A percentile compares a stretch with the other conserved stretches of the same genome.
These are phyloP conservation scores for Moricandia arvensis DNA, from an alignment of 345 rosid genomes.

Conservation along the genomic window DNA sequence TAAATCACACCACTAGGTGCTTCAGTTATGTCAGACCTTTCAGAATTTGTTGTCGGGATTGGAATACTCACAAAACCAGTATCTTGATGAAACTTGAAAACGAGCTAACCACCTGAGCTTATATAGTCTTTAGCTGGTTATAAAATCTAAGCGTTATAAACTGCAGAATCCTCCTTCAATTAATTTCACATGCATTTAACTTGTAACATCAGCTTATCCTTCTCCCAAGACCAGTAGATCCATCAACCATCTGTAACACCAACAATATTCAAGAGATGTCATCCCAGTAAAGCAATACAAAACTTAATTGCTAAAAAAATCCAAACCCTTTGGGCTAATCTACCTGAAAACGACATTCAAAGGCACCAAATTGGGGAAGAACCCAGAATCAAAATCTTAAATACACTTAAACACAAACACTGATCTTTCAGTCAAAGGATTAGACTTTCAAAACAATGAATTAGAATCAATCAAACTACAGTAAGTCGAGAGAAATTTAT, in stretches of 20 bases:
- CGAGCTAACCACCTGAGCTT: neutral
- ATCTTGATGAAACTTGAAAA: neutral
- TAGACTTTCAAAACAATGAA: neutral
- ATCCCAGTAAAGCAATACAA: conserved; percentile 7
- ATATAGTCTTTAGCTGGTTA: neutral
- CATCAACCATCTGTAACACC: conserved; percentile 33
- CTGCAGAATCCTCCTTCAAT: conserved; percentile 42
- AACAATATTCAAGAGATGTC: conserved; percentile 18
- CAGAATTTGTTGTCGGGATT: neutral
- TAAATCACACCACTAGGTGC: conserved; percentile 24
- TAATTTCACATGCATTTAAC: conserved; percentile 55
- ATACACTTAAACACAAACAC: neutral
- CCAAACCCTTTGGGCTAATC: neutral
- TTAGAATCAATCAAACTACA: conserved; percentile 3
- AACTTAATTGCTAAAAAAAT: neutral
- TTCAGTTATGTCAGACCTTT: neutral
- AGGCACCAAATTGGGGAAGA: neutral
- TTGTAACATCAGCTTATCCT: conserved; percentile 31
- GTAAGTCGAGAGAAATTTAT: neutral
- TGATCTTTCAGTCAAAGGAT: neutral
- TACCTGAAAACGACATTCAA: neutral
- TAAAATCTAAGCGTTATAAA: neutral
- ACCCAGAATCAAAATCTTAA: neutral
- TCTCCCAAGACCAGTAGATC: conserved; percentile 24
- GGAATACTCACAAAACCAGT: neutral